Evolutionary conservation across 2,329 filamentous ascomycete genomes (phyloP).

Genomic region (Didymella pomorum): DNA sequence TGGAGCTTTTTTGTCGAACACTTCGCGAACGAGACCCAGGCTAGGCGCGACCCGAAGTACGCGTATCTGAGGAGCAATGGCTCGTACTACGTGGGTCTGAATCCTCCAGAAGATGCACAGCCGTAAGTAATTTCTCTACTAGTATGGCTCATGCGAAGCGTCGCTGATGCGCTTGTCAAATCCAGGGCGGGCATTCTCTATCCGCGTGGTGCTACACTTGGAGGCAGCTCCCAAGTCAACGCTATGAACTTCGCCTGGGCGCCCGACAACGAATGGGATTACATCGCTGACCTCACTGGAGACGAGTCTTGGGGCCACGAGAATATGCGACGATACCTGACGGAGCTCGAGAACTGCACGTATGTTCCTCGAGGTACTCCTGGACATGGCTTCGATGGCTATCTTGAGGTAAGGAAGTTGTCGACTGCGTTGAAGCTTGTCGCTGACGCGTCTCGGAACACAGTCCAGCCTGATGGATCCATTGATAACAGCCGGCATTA

Average conservation of each 20-base stretch:
- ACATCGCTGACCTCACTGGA: constrained; percentile 62
- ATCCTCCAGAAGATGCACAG: not conserved
- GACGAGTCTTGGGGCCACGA: constrained; percentile 53
- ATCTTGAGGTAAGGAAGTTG: not conserved
- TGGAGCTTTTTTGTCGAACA: not conserved
- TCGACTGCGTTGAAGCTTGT: too few relatives aligned
- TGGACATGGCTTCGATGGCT: constrained; percentile 26
- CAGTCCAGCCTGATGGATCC: constrained; percentile 6
- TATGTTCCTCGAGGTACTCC: constrained; percentile 25
- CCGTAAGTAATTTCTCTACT: not conserved
- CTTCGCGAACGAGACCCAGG: not conserved
- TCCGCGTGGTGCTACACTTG: constrained; percentile 25
- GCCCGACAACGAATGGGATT: constrained; percentile 64
- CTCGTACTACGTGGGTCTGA: not conserved
- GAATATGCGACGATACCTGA: not conserved
- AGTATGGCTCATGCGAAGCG: too few relatives aligned
- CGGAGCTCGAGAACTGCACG: constrained; percentile 21
- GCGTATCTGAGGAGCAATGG: not conserved
- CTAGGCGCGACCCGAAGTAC: not conserved
- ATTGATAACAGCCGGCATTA: constrained; percentile 4
- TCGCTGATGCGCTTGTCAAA: not conserved
- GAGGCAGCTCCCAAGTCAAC: constrained; percentile 59
- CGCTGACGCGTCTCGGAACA: too few relatives aligned
- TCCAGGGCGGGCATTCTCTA: constrained; percentile 12
- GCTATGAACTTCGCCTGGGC: constrained; percentile 65